Base-by-base conservation (phyloP, 495 filamentous ascomycete species). In the Aspergillus baeticus region DNA sequence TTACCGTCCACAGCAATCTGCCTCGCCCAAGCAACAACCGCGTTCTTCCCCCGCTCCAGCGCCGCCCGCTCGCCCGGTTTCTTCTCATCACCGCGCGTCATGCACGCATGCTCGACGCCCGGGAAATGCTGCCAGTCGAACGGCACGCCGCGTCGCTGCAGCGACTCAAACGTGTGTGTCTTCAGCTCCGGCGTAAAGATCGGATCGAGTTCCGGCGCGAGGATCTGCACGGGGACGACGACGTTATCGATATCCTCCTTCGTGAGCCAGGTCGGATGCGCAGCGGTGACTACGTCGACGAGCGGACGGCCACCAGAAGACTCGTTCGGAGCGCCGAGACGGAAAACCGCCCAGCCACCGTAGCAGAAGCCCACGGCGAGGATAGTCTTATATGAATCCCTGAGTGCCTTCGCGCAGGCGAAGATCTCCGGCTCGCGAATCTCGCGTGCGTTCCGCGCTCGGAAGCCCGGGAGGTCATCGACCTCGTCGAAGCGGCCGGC, bases 331-430 rank as follows among this genome's bases (percentile, higher is more conserved):
- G 64, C 68, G 6, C 74, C 80, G 1, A 86, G 71, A 36, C 75
- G 64, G 63, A 80, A 78, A 29, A 75, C 72, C 0, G 75, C 81
- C 82, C 81, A 85, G 1, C 80, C 83, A 45, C 83, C 83, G 45
- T 74, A 86, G 69, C 84, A 87, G 64, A 77, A 86, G 5, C 84
- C 83, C 18, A 86, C 66, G 2, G 82, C 82, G 14, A 71, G 82
- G 33, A 84, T 58, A 41, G 66, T 71, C 29, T 65, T 65, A 61
- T 77, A 71, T 22, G 71, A 47, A 6, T 31, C 36, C 4, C 75
- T 71, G 23, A 87, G 66, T 0, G 66, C 67, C 51, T 64, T 58
- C 1, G 83, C 82, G 36, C 68, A 79, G 0, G 61, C 75, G 44
- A 81, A 63, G 42, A 86, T 80, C 62, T 84, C 80, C 0, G 80